Base-by-base conservation (phyloP, 495 filamentous ascomycete species). In the Aspergillus baeticus region DNA sequence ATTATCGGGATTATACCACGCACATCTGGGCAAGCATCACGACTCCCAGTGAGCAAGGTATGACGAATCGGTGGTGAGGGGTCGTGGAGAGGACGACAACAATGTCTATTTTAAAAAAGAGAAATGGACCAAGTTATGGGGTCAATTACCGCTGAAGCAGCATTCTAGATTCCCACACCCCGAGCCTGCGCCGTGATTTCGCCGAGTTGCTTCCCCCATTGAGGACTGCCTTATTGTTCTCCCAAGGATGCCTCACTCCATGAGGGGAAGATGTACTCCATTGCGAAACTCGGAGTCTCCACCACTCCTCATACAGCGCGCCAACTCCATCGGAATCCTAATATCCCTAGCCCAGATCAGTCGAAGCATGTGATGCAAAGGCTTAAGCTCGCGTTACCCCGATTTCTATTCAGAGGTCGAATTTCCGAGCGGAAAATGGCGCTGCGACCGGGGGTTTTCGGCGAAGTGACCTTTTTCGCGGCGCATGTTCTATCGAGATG, bases 241-340 rank as follows among this genome's bases (percentile, higher is more conserved):
- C 14, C 2, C n/a, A 14, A 34, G 21, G 29, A 5, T 47, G 26
- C 36, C 17, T 29, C 26, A 6, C 42, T 22, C n/a, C 48, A 54
- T 61, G 59, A 61, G 59, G 59, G 53, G 59, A 61, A 57, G 15
- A 20, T 21, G 2, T n/a, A n/a, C 37, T 42, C 41, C 48, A 51
- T 47, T 47, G 8, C 17, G 33, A 15, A 33, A 34, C 8, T 49
- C 46, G 46, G 46, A 22, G 41, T 45, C 59, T 33, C 50, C 50
- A 55, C 55, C 45, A 46, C 33, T 52, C 51, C 43, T 48, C 51
- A 60, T 33, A 45, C 18, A 43, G n/a, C 41, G 26, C 20, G n/a
- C 15, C 6, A 8, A 21, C 51, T 47, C 54, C 48, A 45, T 38
- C 52, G 31, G 15, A 6, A 23, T 4, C 11, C 8, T 21, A 14